Evolutionary conservation across 176 grass and related monocot species (phyloP).

Genomic region (Carex scoparia): DNA sequence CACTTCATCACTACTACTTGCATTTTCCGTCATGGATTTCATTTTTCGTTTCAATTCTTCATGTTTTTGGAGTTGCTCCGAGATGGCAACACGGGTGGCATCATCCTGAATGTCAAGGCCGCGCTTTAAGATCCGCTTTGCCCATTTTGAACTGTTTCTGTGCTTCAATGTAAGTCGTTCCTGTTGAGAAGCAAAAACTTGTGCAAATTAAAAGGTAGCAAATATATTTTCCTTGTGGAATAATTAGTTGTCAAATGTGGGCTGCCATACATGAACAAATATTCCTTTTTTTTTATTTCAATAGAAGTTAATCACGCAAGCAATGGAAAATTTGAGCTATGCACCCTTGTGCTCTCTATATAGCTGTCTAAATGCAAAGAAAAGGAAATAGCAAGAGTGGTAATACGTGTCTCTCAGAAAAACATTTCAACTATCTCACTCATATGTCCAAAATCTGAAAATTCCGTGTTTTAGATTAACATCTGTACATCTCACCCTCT

Average conservation of each 20-base stretch:
- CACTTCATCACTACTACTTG: constrained; percentile 59
- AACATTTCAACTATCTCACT: neutral
- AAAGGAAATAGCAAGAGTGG: neutral
- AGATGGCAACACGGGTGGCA: constrained; percentile 70
- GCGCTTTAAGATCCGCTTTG: constrained; percentile 70
- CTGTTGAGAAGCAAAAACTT: constrained; percentile 34
- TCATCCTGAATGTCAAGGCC: constrained; percentile 84
- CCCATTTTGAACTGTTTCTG: constrained; percentile 88
- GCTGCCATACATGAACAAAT: neutral
- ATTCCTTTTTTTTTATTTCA: neutral
- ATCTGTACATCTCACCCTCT: neutral
- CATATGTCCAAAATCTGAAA: neutral
- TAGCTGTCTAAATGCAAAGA: neutral
- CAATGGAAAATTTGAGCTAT: neutral
- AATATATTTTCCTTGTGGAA: neutral
- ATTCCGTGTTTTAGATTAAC: neutral
- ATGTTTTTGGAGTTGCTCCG: constrained; percentile 72
- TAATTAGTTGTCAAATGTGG: neutral
- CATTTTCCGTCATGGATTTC: constrained; percentile 65
- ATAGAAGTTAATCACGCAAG: neutral
- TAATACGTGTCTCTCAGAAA: neutral
- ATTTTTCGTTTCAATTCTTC: constrained; percentile 85
- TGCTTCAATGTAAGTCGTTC: constrained; percentile 90
- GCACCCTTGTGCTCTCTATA: neutral
- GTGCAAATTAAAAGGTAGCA: neutral